Evolutionary conservation across 2,329 filamentous ascomycete genomes (phyloP).

Genomic region (Dactylellina parvicollis): DNA sequence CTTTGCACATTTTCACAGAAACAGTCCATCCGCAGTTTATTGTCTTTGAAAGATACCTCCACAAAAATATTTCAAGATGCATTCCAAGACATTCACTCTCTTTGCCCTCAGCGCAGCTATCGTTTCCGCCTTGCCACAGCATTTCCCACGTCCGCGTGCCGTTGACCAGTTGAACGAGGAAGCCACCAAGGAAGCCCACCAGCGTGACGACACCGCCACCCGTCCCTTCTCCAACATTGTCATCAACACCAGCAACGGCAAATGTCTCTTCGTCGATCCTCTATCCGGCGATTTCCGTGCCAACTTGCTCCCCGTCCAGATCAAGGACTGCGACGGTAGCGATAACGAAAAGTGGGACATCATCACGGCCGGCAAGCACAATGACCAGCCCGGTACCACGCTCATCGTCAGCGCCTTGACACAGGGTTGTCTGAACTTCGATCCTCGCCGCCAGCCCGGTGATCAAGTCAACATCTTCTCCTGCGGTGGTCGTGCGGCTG

Average conservation of each 20-base stretch:
- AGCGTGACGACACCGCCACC: constrained; percentile 64
- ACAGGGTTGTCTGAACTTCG: constrained; percentile 70
- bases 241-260: constrained; percentile 64
- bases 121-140: constrained; percentile 27
- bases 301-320: constrained; percentile 66
- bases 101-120: constrained; percentile 30
- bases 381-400: constrained; percentile 64
- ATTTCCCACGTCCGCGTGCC: constrained; percentile 59
- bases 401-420: constrained; percentile 69
- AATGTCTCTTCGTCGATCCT: constrained; percentile 67
- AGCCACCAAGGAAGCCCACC: constrained; percentile 66
- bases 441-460: constrained; percentile 65
- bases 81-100: constrained; percentile 37
- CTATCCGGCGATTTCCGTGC: constrained; percentile 68
- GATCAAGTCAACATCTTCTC: constrained; percentile 69
- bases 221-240: constrained; percentile 64
- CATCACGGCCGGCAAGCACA: constrained; percentile 67
- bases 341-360: constrained; percentile 67
- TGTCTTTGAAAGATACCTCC: constrained; percentile 25
- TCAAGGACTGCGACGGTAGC: constrained; percentile 64
- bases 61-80: constrained; percentile 32
- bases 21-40: background rate
- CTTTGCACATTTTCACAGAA: background rate
- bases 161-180: constrained; percentile 66
- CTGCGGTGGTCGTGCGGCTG: constrained; percentile 69